These are phyloP conservation scores for Rhynchospora pubera DNA, from an alignment of 176 grass and related monocot genomes.

Conservation along the genomic window DNA sequence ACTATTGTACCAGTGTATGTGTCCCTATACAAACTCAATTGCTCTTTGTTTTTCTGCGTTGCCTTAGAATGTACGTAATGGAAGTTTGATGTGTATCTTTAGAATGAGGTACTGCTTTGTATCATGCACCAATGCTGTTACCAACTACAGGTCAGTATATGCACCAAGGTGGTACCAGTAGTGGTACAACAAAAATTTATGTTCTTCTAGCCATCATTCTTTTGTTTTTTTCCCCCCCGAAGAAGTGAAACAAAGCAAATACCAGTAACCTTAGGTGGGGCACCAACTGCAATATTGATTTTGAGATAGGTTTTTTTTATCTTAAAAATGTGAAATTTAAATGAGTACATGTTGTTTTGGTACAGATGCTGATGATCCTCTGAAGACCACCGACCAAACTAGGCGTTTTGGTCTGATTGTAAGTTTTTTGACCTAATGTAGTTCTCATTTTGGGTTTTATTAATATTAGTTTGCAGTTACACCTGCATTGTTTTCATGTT, in stretches of 20 bases:
- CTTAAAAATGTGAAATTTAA: too few relatives aligned
- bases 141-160: background rate
- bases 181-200: too few relatives aligned
- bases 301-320: background rate
- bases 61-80: background rate
- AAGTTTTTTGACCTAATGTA: constrained; percentile 23
- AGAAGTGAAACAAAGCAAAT: constrained; percentile 1
- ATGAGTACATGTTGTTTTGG: background rate
- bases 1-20: background rate
- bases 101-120: background rate
- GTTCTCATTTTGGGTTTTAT: background rate
- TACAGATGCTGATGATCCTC: constrained; percentile 57
- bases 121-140: background rate
- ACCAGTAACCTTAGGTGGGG: too few relatives aligned
- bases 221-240: background rate
- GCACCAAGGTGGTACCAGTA: too few relatives aligned
- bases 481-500: background rate
- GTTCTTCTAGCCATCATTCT: background rate
- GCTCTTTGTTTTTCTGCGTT: background rate
- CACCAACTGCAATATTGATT: too few relatives aligned
- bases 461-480: background rate
- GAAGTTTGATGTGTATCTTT: background rate
- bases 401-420: constrained; percentile 82
- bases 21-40: background rate
- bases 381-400: constrained; percentile 61